Evolutionary conservation across 768 basidiomycete species (phyloP), one percentile per base, ranked within the genome.

Genomic region (Termitomyces sp.): DNA sequence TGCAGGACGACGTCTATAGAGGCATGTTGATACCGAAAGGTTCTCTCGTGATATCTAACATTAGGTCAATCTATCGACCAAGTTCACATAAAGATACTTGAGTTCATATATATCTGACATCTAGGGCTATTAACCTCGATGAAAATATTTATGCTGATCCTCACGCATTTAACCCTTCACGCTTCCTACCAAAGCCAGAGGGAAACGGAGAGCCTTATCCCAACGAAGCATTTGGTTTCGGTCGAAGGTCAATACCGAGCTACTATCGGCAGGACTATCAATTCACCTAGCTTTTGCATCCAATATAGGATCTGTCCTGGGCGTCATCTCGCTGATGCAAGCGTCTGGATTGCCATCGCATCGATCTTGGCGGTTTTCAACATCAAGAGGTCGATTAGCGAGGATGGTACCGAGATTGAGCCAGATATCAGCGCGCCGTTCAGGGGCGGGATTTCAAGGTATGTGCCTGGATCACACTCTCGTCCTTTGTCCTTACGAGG

Each of bases 121-220:
- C 41, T 66, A 77, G 73, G 75, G 73, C 66, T 5, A 68, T 81
- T 56, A 65, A 70, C 16, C 74, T 74, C 39, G 72, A 80, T 39
- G 66, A 67, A 26, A 60, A 61, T 31, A 65, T 70, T 2, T 81
- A 77, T 56, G 60, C 70, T 5, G 64, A 78, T 29, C 78, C 81
- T 2, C 64, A 70, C 6, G 62, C 64, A 9, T 82, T 79, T 62
- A 60, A 63, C 0, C 81, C 79, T 4, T 71, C 74, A 18, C 69
- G 79, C n/a, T 81, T 72, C 54, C 60, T 78, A 10, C 58, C 58
- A 42, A 58, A n/a, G 37, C 64, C 58, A 20, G 64, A 49, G 6
- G 62, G 58, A 8, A 63, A 52, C 33, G 64, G 47, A 13, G 65
- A 58, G 34, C 60, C 50, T 20, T 54, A 46, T 45, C 53, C 50